Evolutionary conservation across 2,329 filamentous ascomycete genomes (phyloP).

Genomic region (Alternaria sp.): DNA sequence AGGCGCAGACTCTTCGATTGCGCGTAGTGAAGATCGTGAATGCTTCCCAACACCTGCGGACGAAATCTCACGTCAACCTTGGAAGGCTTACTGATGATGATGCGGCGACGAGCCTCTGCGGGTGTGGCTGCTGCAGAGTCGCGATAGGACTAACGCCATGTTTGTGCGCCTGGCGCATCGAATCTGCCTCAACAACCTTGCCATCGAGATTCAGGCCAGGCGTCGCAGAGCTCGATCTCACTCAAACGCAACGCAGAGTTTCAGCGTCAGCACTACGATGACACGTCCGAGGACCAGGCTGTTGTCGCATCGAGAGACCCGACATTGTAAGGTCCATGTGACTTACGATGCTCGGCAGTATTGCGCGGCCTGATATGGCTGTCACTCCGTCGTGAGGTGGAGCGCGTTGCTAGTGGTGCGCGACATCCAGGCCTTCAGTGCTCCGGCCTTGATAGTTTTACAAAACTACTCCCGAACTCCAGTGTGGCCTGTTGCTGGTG

Average conservation of each 20-base stretch:
- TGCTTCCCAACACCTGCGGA: not conserved
- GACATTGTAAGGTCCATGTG: not conserved
- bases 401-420: not conserved
- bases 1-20: slow-evolving; percentile 1
- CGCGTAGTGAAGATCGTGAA: not conserved
- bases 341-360: not conserved
- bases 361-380: not conserved
- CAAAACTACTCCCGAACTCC: not conserved
- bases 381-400: not conserved
- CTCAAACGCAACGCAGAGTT: not conserved
- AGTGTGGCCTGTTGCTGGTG: not conserved
- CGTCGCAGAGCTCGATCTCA: not conserved
- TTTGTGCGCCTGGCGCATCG: not conserved
- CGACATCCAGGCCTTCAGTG: not conserved
- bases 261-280: not conserved
- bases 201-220: not conserved
- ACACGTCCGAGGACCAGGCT: not conserved
- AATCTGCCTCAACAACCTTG: not conserved
- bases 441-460: not conserved
- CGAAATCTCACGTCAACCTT: not conserved
- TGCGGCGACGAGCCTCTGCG: not conserved
- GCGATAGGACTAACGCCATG: slow-evolving; percentile 1
- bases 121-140: slow-evolving; percentile 5
- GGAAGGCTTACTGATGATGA: not conserved
- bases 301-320: not conserved